Percentiles rank a stretch among this genome's conserved stretches.
Conservation (phyloP, 371 early-diverging fungal genomes). For the Nematocida displodere region DNA sequence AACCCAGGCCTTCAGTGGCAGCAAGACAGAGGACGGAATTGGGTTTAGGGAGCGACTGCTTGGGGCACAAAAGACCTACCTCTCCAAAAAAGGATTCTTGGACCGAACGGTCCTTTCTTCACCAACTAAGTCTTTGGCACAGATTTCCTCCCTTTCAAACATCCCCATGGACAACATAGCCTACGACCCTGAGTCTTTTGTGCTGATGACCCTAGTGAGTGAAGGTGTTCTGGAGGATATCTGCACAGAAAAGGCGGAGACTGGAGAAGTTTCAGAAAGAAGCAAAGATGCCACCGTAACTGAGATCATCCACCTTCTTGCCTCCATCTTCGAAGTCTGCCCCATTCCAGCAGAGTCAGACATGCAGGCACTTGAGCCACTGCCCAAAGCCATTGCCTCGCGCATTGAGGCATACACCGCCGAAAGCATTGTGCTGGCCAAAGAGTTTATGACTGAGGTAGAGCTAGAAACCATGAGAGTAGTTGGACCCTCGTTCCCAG, state of each 20-base stretch:
- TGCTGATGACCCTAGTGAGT: constrained; percentile 34
- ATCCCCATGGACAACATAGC: constrained; percentile 20
- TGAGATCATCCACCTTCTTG: constrained; percentile 23
- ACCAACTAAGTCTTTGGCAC: not conserved
- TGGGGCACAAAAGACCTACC: constrained; percentile 12
- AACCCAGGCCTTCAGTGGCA: not conserved
- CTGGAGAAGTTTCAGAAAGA: not conserved
- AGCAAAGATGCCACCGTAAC: constrained; percentile 26
- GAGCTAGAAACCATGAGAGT: not conserved
- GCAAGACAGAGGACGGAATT: not conserved
- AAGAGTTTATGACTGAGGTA: constrained; percentile 4
- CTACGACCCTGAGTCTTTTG: constrained; percentile 36
- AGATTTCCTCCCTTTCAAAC: constrained; percentile 24
- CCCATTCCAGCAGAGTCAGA: constrained; percentile 14
- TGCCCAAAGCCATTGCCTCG: not conserved
- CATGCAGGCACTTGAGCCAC: not conserved
- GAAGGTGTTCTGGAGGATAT: constrained; percentile 29
- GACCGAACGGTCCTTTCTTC: not conserved
- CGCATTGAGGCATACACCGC: constrained; percentile 1
- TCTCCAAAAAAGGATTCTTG: constrained; percentile 8
- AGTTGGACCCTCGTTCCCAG: not conserved
- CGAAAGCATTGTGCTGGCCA: not conserved
- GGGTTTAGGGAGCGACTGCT: constrained; percentile 19
- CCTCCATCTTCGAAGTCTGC: constrained; percentile 22
- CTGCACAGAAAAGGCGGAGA: not conserved